Evolutionary conservation across 2,329 filamentous ascomycete species (phyloP), one percentile per base, ranked within the genome.

Genomic region (Ophiobolus disseminans): DNA sequence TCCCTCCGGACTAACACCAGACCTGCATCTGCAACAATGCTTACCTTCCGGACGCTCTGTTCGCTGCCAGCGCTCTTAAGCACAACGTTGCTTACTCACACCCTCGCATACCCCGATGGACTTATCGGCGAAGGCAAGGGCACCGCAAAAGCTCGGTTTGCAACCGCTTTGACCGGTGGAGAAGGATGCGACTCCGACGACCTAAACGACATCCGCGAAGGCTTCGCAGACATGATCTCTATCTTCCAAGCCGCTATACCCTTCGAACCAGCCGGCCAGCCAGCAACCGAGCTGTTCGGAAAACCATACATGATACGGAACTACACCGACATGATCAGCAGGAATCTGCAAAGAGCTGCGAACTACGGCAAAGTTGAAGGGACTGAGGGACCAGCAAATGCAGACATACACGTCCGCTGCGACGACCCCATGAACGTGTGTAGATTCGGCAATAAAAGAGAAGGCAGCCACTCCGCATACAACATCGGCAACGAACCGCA

Each of bases 401-500:
- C 63, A 1, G 65, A 71, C 44, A 62, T 72, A 14, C 66, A 70
- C 40, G 57, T 71, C 2, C 59, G 68, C 16, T 72, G 69, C 53
- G 69, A 71, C 32, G 69, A 72, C 42, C 69, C 68, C 20, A 60
- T 63, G 41, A 26, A 55, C 4, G 48, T 62, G 3, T 72, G 68
- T 45, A 42, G 57, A 6, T 53, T 51, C 10, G 65, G 65, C 7
- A 66, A 63, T 25, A 57, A 52, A 30, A 64, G 59, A 35, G 64
- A 70, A 17, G 68, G 67, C 14, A 58, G 57, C 20, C 68, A 70
- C 41, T 48, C 57, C 2, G 64, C 65, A 17, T 72, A 71, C 49
- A 70, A 70, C 47, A 66, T 72, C 26, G 68, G 66, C 7, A 70
- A 71, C 31, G 62, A 68, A n/a, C 64, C 68, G 4, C 66, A 70